Evolutionary conservation across 805 yeast species (phyloP), one percentile per base, ranked within the genome.

Genomic region (Cyberlindnera americana): DNA sequence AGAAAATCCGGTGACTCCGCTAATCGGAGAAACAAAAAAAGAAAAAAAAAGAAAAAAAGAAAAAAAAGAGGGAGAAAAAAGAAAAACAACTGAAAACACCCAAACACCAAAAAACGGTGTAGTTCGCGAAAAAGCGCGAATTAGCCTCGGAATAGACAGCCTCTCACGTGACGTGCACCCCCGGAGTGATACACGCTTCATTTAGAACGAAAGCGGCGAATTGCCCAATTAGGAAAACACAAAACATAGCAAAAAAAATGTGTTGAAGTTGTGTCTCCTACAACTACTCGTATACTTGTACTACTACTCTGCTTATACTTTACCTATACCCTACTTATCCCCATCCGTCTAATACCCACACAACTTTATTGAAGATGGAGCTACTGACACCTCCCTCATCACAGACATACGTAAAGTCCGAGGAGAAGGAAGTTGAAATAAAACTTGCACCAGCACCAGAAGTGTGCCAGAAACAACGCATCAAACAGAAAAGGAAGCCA

Each of bases 401-500:
- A 2, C 58, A 53, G 42, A 16, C 26, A n/a, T 37, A 21, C 21
- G 22, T 33, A 15, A 41, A 37, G 37, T 21, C 23, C 6, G 25
- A 16, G 5, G 41, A 37, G n/a, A 13, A 4, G 19, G 30, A 28
- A 12, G 7, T 16, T 13, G 21, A 28, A 10, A 11, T n/a, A n/a
- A n/a, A n/a, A 13, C 29, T 10, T 9, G 7, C 16, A 13, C 29
- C 21, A 17, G 19, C n/a, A 14, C 30, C 17, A 16, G n/a, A n/a
- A n/a, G n/a, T n/a, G n/a, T n/a, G n/a, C n/a, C n/a, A n/a, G n/a
- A n/a, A n/a, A n/a, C n/a, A 30, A 13, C 33, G 24, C 19, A 23
- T 16, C 24, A 47, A 41, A 26, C 27, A 38, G 6, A 56, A 49
- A 37, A 61, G 77, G 44, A 73, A 72, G 49, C 77, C 77, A 17